A percentile compares a stretch with the other conserved stretches of the same genome.
These are phyloP conservation scores for Globisporangium nagaii DNA, from an alignment of 352 stramenopile genomes.

Conservation along the genomic window DNA sequence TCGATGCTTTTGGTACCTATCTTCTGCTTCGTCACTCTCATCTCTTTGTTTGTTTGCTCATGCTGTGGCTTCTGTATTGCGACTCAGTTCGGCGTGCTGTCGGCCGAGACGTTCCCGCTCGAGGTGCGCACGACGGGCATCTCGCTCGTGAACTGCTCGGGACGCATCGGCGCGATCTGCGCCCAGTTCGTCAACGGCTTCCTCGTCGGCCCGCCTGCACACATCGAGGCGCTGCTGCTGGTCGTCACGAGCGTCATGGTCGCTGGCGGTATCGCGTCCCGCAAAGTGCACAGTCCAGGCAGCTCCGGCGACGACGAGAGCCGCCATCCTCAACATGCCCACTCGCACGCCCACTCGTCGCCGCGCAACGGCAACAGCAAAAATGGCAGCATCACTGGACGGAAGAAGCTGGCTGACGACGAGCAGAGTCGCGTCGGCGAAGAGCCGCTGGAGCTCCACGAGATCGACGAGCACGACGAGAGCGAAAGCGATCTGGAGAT, in stretches of 20 bases:
- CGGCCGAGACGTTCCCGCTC: constrained; percentile 85
- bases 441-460: neutral
- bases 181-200: constrained; percentile 90
- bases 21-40: neutral
- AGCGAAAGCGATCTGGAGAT: constrained; percentile 1
- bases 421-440: constrained; percentile 1
- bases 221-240: constrained; percentile 71
- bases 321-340: neutral
- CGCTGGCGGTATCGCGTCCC: constrained; percentile 45
- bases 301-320: constrained; percentile 21
- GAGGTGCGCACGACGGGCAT: constrained; percentile 87
- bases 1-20: neutral
- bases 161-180: constrained; percentile 84
- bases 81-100: constrained; percentile 89
- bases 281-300: constrained; percentile 18
- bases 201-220: constrained; percentile 69
- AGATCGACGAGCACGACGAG: constrained; percentile 1
- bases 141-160: constrained; percentile 84
- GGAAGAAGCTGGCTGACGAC: constrained; percentile 5
- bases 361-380: too few relatives aligned
- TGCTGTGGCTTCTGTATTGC: neutral
- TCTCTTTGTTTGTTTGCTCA: neutral
- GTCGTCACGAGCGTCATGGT: constrained; percentile 76
- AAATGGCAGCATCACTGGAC: too few relatives aligned
- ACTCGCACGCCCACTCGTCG: neutral